Conservation (phyloP, 2,329 filamentous ascomycete genomes). For the Chrysoporthe deuterocubensis region DNA sequence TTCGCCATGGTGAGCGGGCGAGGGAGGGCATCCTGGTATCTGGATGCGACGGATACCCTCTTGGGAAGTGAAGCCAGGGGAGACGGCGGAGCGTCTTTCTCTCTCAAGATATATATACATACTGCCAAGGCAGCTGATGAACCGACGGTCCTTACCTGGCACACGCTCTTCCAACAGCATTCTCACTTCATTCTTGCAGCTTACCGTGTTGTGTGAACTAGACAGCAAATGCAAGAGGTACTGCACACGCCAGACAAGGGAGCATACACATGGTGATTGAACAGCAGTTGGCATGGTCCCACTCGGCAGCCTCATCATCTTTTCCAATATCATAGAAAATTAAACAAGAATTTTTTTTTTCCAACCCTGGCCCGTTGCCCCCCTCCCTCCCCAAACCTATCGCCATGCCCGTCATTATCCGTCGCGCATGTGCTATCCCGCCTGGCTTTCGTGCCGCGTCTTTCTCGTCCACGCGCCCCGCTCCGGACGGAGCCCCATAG, state of each 20-base stretch:
- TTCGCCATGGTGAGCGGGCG: no score
- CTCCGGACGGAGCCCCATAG: background rate
- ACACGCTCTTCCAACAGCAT: background rate
- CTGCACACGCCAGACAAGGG: background rate
- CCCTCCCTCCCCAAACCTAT: background rate
- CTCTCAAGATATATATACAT: background rate
- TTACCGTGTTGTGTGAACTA: background rate
- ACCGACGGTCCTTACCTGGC: background rate
- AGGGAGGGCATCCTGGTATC: no score
- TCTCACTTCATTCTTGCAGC: background rate
- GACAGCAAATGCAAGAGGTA: background rate
- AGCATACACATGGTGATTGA: background rate
- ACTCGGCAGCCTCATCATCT: background rate
- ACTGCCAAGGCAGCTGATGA: background rate
- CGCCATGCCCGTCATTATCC: background rate
- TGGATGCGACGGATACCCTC: no score
- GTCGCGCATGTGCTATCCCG: background rate
- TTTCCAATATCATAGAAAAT: background rate
- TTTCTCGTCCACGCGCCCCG: background rate
- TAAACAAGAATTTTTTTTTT: conserved; percentile 8
- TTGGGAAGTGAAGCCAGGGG: no score
- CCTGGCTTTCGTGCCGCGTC: background rate
- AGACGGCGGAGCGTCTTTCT: background rate
- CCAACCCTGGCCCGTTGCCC: background rate
- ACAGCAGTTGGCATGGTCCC: background rate